Evolutionary conservation across 2,329 filamentous ascomycete species (phyloP), one percentile per base, ranked within the genome.

Genomic region (Dactylellina cionopaga): DNA sequence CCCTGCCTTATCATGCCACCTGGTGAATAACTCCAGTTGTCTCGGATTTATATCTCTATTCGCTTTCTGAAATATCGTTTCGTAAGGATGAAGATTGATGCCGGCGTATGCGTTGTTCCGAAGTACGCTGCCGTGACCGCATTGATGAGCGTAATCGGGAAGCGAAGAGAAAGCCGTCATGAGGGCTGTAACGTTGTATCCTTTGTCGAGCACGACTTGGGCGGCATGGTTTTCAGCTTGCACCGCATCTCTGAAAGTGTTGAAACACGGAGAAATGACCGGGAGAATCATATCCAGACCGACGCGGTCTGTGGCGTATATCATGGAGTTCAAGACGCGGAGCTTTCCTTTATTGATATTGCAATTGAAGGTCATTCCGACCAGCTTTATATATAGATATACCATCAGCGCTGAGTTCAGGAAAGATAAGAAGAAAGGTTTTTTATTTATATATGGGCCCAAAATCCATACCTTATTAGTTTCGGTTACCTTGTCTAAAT

Each of bases 351-450:
- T 35, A 5, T 4, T 39, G 35, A 80, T 80, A 15, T 72, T 66
- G 77, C 80, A 81, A 72, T 78, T 81, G 13, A 76, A 75, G 0
- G 80, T 79, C 76, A 80, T 79, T 13, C 80, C 81, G 5, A 81
- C 79, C 35, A 81, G 76, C 80, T 82, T 54, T 27, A 55, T n/a
- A 24, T 24, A 39, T 31, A 22, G n/a, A 24, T 3, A 27, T 27
- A 13, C 17, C 10, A 33, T 44, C 33, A 46, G 39, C 25, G n/a
- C n/a, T 35, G 13, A 24, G 13, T 9, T 10, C 25, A 2, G 31
- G 3, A 44, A 44, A 29, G 11, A 29, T n/a, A 49, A 25, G 25
- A 35, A 6, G 9, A 19, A 24, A 41, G 4, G 37, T 11, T n/a
- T 2, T 33, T 33, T 15, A 5, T 9, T 7, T 19, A 49, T 52